Evolutionary conservation across 2,329 filamentous ascomycete species (phyloP), one percentile per base, ranked within the genome.

Genomic region (Plectosphaerella cucumerina): DNA sequence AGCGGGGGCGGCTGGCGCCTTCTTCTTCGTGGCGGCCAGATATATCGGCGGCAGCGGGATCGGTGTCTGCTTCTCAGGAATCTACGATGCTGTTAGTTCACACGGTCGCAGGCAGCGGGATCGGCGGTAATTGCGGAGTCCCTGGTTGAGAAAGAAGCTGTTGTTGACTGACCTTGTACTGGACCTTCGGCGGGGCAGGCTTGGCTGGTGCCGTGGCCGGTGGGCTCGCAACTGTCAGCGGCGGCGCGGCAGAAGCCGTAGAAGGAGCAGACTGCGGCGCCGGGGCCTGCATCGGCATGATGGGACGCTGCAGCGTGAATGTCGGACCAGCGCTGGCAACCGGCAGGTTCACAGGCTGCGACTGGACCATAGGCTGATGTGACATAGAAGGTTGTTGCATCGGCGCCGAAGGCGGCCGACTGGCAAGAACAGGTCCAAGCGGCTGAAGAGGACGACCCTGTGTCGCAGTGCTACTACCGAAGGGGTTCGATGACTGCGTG

Each of bases 31-130:
- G n/a, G 26, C 26, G 26, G 70, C 70, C 45, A 72, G 56, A 48
- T 71, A 72, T 49, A 72, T 71, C 5, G 71, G 67, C 1, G 72
- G 72, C 10, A 75, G 56, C 11, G 72, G 72, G 5, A 75, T 72
- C 3, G 72, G 72, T 1, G 72, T 73, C 50, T 74, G 62, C 56
- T 73, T 74, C 14, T 65, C 57, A 20, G 70, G 70, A 5, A 54
- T 65, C 58, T 65, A 65, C 56, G 42, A 58, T 58, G 50, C 56
- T n/a, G 56, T 56, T 59, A 56, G 54, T 47, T 52, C 12, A 6
- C n/a, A 11, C 68, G 68, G 53, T 61, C 66, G 33, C 6, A 23
- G 44, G 44, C 12, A 8, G 43, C 21, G 44, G 10, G 22, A 23
- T 33, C 14, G 23, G 5, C 43, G 11, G 8, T 15, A n/a, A 15